Evolutionary conservation across 2,329 filamentous ascomycete species (phyloP), one percentile per base, ranked within the genome.

Genomic region (Diaporthe amygdali): DNA sequence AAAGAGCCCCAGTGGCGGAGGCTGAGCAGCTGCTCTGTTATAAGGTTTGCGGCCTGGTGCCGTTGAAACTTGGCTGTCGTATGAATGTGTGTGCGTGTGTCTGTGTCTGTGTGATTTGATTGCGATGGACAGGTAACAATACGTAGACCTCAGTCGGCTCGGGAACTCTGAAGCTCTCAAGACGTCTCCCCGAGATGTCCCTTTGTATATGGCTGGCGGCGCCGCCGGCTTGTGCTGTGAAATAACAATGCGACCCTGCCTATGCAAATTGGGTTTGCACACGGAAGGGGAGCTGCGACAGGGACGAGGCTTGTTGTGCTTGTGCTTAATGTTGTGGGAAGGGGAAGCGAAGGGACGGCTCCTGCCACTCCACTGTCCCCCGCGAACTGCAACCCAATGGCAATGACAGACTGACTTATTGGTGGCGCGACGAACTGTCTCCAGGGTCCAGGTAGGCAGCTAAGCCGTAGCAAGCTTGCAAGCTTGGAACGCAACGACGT

Each of bases 231-330:
- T 63, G 41, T 25, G 34, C 6, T 63, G 17, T 34, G 41, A 61
- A 63, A 46, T 63, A n/a, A 47, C 41, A 63, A 44, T 63, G 59
- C 30, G 41, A 63, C 59, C 47, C 27, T 25, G 59, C 17, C 41
- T 10, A 49, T 47, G 59, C 25, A 34, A 47, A 63, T 63, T 47
- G 59, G 41, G 59, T 47, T 47, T 47, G 41, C 41, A 41, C 59
- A 41, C 22, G 59, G 41, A 37, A 63, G 41, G 41, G 41, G 59
- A 63, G 59, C 59, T 27, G 41, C 59, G 27, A 37, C 59, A 63
- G 59, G 59, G 59, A 63, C 59, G 59, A 47, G 59, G 59, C 59
- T 63, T 17, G 59, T 63, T 63, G 41, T 46, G 56, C 39, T 47
- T 34, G 32, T 47, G n/a, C n/a, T n/a, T n/a, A n/a, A n/a, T n/a